phyloP scores from a whole-genome alignment of 306 rosid genomes.

The Malus orientalis region DNA sequence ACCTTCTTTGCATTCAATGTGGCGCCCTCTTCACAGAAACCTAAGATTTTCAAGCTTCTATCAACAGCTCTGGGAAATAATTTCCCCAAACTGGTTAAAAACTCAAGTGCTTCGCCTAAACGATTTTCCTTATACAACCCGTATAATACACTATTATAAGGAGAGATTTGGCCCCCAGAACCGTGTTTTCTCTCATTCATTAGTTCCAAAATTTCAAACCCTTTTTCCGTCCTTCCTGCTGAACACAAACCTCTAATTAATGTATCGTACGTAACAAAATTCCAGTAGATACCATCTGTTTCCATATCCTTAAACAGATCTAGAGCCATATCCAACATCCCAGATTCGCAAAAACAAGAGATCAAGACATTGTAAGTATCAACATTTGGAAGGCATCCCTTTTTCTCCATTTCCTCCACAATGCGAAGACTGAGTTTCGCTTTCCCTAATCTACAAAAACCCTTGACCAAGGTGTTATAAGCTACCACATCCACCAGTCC shows the following conservation, averaged over 20 bases:
- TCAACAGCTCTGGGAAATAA: constrained; percentile 62
- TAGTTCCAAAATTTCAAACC: constrained; percentile 45
- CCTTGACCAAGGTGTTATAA: constrained; percentile 67
- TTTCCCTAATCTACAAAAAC: constrained; percentile 51
- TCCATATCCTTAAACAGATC: constrained; percentile 70
- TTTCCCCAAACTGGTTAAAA: constrained; percentile 38
- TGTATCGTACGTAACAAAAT: constrained; percentile 44
- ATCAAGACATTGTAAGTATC: constrained; percentile 59
- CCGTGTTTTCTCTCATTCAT: constrained; percentile 62
- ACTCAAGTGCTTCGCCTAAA: constrained; percentile 41
- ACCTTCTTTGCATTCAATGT: constrained; percentile 49
- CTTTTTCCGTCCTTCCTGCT: constrained; percentile 51
- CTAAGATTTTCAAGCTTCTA: constrained; percentile 45
- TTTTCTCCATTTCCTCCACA: constrained; percentile 66
- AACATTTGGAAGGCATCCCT: constrained; percentile 61
- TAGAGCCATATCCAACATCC: constrained; percentile 54
- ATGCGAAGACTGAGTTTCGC: constrained; percentile 51
- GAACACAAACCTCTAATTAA: constrained; percentile 57
- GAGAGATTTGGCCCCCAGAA: constrained; percentile 44
- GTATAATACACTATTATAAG: constrained; percentile 63
- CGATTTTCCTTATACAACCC: constrained; percentile 54
- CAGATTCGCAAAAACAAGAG: constrained; percentile 40
- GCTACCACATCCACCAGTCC: constrained; percentile 54
- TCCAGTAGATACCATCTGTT: constrained; percentile 52
- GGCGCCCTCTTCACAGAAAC: constrained; percentile 34